Evolutionary conservation across 805 yeast species (phyloP), one percentile per base, ranked within the genome.

Genomic region (Candida pini): DNA sequence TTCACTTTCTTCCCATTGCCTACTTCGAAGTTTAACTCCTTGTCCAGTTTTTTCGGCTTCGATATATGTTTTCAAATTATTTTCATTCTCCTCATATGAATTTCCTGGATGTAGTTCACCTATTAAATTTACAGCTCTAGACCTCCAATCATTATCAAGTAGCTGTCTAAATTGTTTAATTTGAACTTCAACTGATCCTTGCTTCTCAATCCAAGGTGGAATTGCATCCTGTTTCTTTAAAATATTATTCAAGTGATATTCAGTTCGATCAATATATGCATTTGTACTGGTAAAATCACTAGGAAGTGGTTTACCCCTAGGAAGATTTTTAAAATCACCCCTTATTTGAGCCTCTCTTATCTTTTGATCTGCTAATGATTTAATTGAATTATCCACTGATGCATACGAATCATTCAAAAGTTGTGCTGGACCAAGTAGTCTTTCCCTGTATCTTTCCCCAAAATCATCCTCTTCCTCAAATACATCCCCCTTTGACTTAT

Each of bases 151-250:
- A 2, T 48, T 35, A 26, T 63, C 69, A 20, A 79, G 35, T 23
- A 64, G 64, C 0, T 45, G 41, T 34, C 88, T 57, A 35, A 84
- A 76, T 0, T 49, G 49, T 3, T 47, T 51, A 7, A 82, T 65
- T 24, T 71, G 73, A 2, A 48, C 40, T 28, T 71, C 68, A 4
- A 81, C 73, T 2, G 73, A 67, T 14, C 73, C 65, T 54, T 84
- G 92, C 36, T 74, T 78, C 47, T 86, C 95, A 24, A 88, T 80
- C 96, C 96, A 88, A 0, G 95, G 95, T 0, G 96, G 95, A 9
- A 78, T 63, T 1, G 85, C 78, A 31, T 85, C 88, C 55, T 88
- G 96, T 28, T 74, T 71, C 41, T 70, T 73, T 37, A 88, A 59
- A 29, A 88, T 80, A 41, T 83, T 77, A 58, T 88, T 88, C 61